These are phyloP conservation scores for Crotalaria pallida DNA, from an alignment of 306 rosid genomes.

Conservation along the genomic window DNA sequence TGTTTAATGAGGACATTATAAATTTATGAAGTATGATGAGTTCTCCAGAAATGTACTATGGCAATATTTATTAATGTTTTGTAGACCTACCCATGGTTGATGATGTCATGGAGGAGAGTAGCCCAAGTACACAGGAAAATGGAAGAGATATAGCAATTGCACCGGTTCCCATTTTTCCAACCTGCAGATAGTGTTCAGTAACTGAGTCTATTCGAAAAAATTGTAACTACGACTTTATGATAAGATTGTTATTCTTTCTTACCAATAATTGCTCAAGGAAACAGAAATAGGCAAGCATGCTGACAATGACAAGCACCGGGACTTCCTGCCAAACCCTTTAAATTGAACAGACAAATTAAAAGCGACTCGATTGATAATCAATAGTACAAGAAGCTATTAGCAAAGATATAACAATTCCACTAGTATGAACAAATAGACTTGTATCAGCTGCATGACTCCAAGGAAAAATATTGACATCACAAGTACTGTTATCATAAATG, in stretches of 20 bases:
- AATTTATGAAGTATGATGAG: background rate
- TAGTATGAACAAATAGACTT: background rate
- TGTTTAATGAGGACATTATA: background rate
- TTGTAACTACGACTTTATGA: constrained; percentile 9
- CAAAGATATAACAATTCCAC: background rate
- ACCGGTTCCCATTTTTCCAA: constrained; percentile 72
- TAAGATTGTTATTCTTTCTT: constrained; percentile 41
- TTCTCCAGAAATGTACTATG: background rate
- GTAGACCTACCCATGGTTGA: constrained; percentile 86
- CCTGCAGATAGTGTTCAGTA: constrained; percentile 44
- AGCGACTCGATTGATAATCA: background rate
- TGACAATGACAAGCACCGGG: constrained; percentile 89
- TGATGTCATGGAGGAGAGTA: constrained; percentile 93
- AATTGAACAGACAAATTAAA: constrained; percentile 26
- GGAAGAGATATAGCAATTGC: constrained; percentile 98
- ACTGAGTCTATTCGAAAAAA: constrained; percentile 12
- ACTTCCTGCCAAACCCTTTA: constrained; percentile 95
- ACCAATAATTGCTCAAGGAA: constrained; percentile 97
- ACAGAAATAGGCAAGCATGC: constrained; percentile 98
- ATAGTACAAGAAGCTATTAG: background rate
- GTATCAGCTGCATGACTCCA: background rate
- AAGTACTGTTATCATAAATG: background rate
- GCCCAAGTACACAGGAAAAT: constrained; percentile 92
- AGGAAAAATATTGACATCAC: background rate
- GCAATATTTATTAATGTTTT: background rate